Evolutionary conservation across 495 filamentous ascomycete genomes (phyloP), one percentile per base, ranked within the genome.

Genomic region (Zalerion maritima): DNA sequence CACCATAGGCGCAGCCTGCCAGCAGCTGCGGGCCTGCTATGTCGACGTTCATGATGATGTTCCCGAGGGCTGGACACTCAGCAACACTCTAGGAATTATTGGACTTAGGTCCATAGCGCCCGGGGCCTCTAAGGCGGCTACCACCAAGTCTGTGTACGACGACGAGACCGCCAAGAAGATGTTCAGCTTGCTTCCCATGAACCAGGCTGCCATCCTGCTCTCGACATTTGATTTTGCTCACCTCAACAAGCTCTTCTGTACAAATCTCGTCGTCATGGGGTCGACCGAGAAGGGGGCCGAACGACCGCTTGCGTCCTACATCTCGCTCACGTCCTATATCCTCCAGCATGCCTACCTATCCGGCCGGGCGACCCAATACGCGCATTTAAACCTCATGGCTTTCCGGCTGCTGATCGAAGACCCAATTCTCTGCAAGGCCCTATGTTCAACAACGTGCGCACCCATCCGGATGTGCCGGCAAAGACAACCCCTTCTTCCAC

Each of bases 211-310:
- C 3, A 62, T 89, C 0, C 56, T 96, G 5, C 60, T 97, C 14
- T 73, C 82, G 10, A 78, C 80, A 1, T 96, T 96, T 49, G 91
- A 96, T 45, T 96, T 96, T 52, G 75, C 71, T 14, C 78, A 86
- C 53, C 75, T 87, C 8, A 97, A 96, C 63, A 94, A 93, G 54
- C 66, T 96, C 13, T 96, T 96, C 52, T 87, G 81, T 53, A 77
- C 77, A 43, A 86, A 78, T 41, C 52, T 97, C 20, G 69, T 93
- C 28, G 71, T 73, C 7, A 49, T 71, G 14, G 42, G 57, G 4
- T 43, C 70, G 1, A 67, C 74, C 18, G 63, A 68, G 18, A 79
- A 80, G 43, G 68, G 64, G 21, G 61, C 75, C 26, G 74, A 91
- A 42, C 62, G 77, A 2, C 81, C 89, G 0, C 77, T 97, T 34